Evolutionary conservation across 2,329 filamentous ascomycete genomes (phyloP).

Genomic region (Emmonsiellopsis sp.): DNA sequence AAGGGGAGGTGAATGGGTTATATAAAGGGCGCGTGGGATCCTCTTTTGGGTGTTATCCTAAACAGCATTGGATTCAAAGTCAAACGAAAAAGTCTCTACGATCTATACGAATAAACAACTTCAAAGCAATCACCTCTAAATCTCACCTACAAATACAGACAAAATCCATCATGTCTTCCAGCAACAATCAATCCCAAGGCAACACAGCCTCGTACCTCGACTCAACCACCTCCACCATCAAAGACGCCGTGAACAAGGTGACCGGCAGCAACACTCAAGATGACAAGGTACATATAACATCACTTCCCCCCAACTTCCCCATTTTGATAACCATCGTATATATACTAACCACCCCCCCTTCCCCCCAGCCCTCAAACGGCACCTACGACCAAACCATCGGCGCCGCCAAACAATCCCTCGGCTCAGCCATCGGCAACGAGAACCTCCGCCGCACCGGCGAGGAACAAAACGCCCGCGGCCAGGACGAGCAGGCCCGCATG

Average conservation of each 20-base stretch:
- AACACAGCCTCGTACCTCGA: not conserved
- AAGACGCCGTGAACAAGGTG: not conserved
- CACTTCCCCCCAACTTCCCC: not conserved
- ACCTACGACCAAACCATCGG: slow-evolving; percentile 86
- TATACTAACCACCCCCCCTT: not conserved
- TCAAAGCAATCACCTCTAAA: not conserved
- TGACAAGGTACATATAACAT: slow-evolving; percentile 15
- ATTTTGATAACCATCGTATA: too few relatives aligned
- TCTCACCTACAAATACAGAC: too few relatives aligned
- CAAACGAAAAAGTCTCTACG: not conserved
- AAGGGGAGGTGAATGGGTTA: not conserved
- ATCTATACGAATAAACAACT: not conserved
- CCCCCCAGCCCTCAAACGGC: slow-evolving; percentile 41
- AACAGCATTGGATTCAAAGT: not conserved
- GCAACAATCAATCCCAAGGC: not conserved
- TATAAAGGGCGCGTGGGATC: not conserved
- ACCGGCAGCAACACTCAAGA: not conserved
- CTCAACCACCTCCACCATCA: not conserved
- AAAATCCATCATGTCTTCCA: slow-evolving; percentile 4
- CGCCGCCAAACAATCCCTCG: slow-evolving; percentile 70
- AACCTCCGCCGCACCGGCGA: slow-evolving; percentile 63
- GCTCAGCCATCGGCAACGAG: slow-evolving; percentile 66
- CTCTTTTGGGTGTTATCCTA: not conserved
- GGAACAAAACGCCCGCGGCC: slow-evolving; percentile 69
- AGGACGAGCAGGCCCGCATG: slow-evolving; percentile 71